Conservation (phyloP, 2,329 filamentous ascomycete species). For the Fusarium sp. region DNA sequence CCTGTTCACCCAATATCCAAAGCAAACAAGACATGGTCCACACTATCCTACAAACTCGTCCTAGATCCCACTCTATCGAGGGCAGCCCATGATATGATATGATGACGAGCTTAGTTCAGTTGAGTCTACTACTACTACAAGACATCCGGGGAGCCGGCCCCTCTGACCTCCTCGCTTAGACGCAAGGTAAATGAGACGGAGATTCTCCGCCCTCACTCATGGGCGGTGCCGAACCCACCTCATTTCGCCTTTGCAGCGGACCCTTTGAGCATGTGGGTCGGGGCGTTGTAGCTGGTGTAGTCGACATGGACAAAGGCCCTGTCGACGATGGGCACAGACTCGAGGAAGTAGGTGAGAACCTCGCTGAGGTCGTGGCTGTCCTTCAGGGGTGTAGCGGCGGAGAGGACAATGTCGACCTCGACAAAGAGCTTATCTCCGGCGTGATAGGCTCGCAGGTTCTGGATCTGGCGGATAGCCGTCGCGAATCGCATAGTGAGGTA, state of each 20-base stretch:
- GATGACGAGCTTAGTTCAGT: background rate
- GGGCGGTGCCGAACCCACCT: constrained; percentile 6
- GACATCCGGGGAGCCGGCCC: background rate
- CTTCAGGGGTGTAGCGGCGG: constrained; percentile 78
- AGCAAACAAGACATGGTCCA: background rate
- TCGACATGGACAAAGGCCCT: constrained; percentile 77
- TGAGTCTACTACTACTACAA: background rate
- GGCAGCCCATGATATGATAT: background rate
- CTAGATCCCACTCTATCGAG: background rate
- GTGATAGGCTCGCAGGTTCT: constrained; percentile 87
- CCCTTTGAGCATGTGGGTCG: constrained; percentile 65
- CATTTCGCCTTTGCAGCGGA: constrained; percentile 38
- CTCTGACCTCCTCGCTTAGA: background rate
- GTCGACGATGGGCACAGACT: constrained; percentile 84
- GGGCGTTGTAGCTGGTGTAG: constrained; percentile 71
- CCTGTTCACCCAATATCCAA: background rate
- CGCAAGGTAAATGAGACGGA: background rate
- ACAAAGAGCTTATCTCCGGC: constrained; percentile 88
- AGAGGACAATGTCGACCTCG: constrained; percentile 84
- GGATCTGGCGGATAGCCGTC: constrained; percentile 86
- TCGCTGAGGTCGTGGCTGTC: constrained; percentile 85
- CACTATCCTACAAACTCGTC: background rate
- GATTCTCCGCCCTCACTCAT: background rate
- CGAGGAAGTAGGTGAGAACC: constrained; percentile 84
- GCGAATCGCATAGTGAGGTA: constrained; percentile 96